phyloP scores from a whole-genome alignment of 768 basidiomycete genomes.

The Boletus subparvulus region DNA sequence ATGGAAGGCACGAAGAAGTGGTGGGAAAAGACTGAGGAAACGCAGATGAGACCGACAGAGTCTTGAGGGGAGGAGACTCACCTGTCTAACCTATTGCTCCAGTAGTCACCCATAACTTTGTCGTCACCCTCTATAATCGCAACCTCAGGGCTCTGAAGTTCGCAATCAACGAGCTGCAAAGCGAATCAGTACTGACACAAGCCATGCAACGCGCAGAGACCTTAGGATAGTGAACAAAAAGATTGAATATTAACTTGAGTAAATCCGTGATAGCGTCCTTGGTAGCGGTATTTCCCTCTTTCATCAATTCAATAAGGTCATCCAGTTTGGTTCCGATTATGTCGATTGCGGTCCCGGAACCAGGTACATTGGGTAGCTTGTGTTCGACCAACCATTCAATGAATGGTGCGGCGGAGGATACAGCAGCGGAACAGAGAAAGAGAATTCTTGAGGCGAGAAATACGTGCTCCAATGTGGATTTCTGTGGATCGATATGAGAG shows the following conservation, averaged over 20 bases:
- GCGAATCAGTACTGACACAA: neutral
- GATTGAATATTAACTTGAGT: slow-evolving; percentile 82
- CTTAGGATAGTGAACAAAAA: slow-evolving; percentile 80
- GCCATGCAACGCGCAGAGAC: slow-evolving; percentile 31
- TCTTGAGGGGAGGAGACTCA: slow-evolving; percentile 33
- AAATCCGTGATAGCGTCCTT: slow-evolving; percentile 79
- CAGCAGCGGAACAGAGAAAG: slow-evolving; percentile 66
- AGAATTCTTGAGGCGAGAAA: slow-evolving; percentile 77
- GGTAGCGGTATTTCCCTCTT: slow-evolving; percentile 41
- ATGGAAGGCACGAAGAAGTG: slow-evolving; percentile 70
- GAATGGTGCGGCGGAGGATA: slow-evolving; percentile 42
- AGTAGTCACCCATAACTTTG: slow-evolving; percentile 69
- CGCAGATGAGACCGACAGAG: neutral
- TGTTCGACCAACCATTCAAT: slow-evolving; percentile 64
- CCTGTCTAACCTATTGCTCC: slow-evolving; percentile 74
- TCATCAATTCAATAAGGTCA: slow-evolving; percentile 46
- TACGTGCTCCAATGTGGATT: slow-evolving; percentile 61
- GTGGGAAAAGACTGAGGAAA: slow-evolving; percentile 53
- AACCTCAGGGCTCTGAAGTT: slow-evolving; percentile 38
- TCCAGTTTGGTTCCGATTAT: slow-evolving; percentile 64
- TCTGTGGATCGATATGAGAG: slow-evolving; percentile 41
- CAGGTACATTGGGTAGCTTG: slow-evolving; percentile 47
- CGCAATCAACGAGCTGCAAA: slow-evolving; percentile 40
- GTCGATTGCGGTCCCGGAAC: slow-evolving; percentile 52
- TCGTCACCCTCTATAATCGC: slow-evolving; percentile 15